Conservation (phyloP, 2,329 filamentous ascomycete genomes). For the Raffaelea ambrosiae region DNA sequence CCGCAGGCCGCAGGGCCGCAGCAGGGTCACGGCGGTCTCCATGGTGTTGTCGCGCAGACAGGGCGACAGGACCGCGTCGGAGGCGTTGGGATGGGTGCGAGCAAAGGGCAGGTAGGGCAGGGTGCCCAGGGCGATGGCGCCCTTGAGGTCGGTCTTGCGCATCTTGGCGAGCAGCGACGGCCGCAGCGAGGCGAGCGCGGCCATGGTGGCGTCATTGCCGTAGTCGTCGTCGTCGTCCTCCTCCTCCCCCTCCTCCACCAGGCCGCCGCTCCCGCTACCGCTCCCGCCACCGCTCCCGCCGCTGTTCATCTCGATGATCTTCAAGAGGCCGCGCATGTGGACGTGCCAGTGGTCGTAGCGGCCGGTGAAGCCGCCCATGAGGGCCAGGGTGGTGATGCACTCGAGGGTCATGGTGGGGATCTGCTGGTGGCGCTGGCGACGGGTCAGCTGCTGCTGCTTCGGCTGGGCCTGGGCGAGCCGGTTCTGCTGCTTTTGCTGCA, state of each 20-base stretch:
- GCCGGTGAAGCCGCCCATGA: slow-evolving; percentile 22
- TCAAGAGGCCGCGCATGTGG: slow-evolving; percentile 25
- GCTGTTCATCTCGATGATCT: slow-evolving; percentile 22
- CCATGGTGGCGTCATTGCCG: not conserved
- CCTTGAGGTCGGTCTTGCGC: slow-evolving; percentile 26
- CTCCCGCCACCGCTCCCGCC: slow-evolving; percentile 3
- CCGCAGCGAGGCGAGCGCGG: slow-evolving; percentile 6
- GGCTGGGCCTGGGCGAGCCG: not conserved
- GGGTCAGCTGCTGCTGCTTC: slow-evolving; percentile 2
- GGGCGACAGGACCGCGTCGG: slow-evolving; percentile 14
- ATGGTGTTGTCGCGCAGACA: slow-evolving; percentile 10
- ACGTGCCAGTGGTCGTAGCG: slow-evolving; percentile 28
- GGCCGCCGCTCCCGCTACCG: no score
- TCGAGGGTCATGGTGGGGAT: slow-evolving; percentile 19
- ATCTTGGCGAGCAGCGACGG: slow-evolving; percentile 12
- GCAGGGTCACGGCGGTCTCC: slow-evolving; percentile 12
- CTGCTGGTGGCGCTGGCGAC: not conserved
- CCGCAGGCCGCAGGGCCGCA: slow-evolving; percentile 16
- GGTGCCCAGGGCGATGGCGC: slow-evolving; percentile 21
- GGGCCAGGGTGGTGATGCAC: slow-evolving; percentile 22
- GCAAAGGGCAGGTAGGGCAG: slow-evolving; percentile 23
- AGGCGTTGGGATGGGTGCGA: slow-evolving; percentile 16
- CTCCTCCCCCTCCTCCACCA: no score
- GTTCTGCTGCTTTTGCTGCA: not conserved
- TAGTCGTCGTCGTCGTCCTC: not conserved